Evolutionary conservation across 139 green algal species (phyloP).

Genomic region (Coccomyxa sp.): DNA sequence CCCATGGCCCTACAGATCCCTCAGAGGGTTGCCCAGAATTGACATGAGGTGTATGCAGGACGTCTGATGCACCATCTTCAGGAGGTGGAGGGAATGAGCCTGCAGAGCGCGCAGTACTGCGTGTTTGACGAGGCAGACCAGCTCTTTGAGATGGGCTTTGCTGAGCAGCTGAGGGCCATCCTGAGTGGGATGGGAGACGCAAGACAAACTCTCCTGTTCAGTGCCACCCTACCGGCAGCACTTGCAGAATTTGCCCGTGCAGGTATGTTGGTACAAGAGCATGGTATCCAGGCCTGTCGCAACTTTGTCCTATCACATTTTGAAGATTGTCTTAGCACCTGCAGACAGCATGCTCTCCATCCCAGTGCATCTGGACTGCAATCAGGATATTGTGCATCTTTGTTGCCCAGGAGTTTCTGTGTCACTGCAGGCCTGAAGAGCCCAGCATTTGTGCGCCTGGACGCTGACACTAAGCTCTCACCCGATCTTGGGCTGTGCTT

Average conservation of each 20-base stretch:
- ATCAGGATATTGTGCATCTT: no score
- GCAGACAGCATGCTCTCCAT: no score
- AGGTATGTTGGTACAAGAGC: no score
- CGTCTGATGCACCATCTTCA: conserved; percentile 90
- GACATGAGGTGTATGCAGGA: conserved; percentile 46
- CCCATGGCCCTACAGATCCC: no score
- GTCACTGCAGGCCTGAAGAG: conserved; percentile 76
- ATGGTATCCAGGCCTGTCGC: no score
- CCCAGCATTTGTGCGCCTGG: conserved; percentile 89
- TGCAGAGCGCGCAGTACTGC: conserved; percentile 67
- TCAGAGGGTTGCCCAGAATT: no score
- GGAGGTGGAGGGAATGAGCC: conserved; percentile 73
- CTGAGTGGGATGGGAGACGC: conserved; percentile 55
- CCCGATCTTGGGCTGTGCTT: conserved; percentile 80
- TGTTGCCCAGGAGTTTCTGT: no score
- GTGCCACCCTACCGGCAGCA: conserved; percentile 83
- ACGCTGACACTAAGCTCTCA: conserved; percentile 86
- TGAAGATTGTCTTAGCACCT: no score
- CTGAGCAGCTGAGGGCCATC: conserved; percentile 79
- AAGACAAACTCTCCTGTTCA: conserved; percentile 95
- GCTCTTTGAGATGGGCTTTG: conserved; percentile 98
- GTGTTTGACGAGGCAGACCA: conserved; percentile 96
- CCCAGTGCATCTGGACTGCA: no score
- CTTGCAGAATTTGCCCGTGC: conserved; percentile 93
- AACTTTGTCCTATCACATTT: no score